These are phyloP conservation scores for Diospyros lotus DNA, from an alignment of 148 eudicot genomes.

Conservation along the genomic window DNA sequence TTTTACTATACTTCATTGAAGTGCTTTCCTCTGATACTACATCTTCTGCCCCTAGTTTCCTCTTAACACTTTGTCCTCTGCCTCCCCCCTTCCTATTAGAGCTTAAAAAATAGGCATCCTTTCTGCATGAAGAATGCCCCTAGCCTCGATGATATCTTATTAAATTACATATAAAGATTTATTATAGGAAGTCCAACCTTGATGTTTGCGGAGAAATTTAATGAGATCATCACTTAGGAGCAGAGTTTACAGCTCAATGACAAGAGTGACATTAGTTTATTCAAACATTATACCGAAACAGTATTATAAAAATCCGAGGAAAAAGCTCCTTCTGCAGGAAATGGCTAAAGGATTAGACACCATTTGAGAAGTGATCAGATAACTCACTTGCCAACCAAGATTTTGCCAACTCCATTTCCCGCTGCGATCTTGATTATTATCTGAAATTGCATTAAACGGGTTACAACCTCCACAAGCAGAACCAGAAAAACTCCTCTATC, in stretches of 20 bases:
- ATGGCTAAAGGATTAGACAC: background rate
- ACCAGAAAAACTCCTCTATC: background rate
- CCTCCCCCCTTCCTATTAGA: background rate
- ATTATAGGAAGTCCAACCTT: too few relatives aligned
- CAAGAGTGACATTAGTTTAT: background rate
- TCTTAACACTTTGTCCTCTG: too few relatives aligned
- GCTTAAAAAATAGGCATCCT: background rate
- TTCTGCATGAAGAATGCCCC: background rate
- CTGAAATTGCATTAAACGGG: constrained; percentile 36
- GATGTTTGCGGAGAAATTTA: background rate
- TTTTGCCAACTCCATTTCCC: constrained; percentile 89
- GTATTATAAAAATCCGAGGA: background rate
- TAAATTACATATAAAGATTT: too few relatives aligned
- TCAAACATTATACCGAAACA: background rate
- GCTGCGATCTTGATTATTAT: constrained; percentile 90
- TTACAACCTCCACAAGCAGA: constrained; percentile 6
- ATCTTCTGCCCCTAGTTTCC: background rate
- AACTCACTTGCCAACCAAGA: constrained; percentile 89
- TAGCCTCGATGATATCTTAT: background rate
- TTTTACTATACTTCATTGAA: background rate
- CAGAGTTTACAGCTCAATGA: background rate
- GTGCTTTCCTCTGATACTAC: background rate
- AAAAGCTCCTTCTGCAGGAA: background rate
- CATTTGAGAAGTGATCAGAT: constrained; percentile 1
- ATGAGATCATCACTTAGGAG: background rate